Evolutionary conservation across 805 yeast genomes (phyloP).

Genomic region (Saccharomycopsis amapae): DNA sequence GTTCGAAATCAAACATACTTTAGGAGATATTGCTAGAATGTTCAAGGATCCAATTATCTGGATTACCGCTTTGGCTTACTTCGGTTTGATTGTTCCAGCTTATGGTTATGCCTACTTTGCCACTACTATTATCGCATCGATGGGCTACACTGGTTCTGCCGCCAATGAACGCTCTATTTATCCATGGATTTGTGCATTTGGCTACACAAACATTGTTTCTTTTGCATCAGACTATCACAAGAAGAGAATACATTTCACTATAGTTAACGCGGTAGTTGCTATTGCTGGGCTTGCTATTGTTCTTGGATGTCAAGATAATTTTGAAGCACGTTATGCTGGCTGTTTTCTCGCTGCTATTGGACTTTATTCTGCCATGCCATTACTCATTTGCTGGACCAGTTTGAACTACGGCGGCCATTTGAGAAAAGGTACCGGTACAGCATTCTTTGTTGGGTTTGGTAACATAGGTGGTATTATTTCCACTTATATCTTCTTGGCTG

Average conservation of each 20-base stretch:
- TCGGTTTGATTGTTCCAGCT: slow-evolving; percentile 62
- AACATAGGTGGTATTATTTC: slow-evolving; percentile 68
- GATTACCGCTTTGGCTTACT: slow-evolving; percentile 53
- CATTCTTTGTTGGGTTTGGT: slow-evolving; percentile 63
- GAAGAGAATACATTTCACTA: slow-evolving; percentile 39
- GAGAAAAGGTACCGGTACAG: slow-evolving; percentile 51
- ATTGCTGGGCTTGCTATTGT: slow-evolving; percentile 52
- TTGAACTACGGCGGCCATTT: slow-evolving; percentile 50
- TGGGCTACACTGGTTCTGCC: slow-evolving; percentile 61
- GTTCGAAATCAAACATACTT: slow-evolving; percentile 40
- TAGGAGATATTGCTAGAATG: slow-evolving; percentile 38
- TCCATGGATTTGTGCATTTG: slow-evolving; percentile 78
- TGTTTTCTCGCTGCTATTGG: slow-evolving; percentile 56
- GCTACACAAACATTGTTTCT: slow-evolving; percentile 56
- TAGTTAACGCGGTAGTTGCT: slow-evolving; percentile 31
- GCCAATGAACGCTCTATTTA: slow-evolving; percentile 81
- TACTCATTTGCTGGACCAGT: slow-evolving; percentile 61
- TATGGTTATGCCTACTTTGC: slow-evolving; percentile 73
- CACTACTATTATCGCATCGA: slow-evolving; percentile 51
- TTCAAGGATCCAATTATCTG: slow-evolving; percentile 57
- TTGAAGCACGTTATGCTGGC: slow-evolving; percentile 48
- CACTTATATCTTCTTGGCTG: slow-evolving; percentile 45
- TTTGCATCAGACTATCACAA: slow-evolving; percentile 49
- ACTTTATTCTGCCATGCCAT: slow-evolving; percentile 58
- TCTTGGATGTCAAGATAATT: slow-evolving; percentile 35